Conservation (phyloP, 208 protist species). For the Crithidia acanthocephali region DNA sequence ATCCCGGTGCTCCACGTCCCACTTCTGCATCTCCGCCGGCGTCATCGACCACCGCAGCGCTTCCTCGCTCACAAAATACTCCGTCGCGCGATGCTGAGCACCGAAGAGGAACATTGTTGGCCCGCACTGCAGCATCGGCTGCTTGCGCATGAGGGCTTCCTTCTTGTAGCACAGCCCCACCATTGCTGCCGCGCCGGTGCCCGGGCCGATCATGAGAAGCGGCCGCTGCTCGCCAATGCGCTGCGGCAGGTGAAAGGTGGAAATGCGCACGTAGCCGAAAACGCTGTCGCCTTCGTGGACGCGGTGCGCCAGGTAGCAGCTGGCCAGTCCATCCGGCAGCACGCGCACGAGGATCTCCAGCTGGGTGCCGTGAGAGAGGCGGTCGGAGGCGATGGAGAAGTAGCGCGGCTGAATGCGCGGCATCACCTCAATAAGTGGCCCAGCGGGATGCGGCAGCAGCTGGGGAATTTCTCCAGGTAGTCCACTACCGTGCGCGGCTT, state of each 20-base stretch:
- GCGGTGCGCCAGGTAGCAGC: slow-evolving; percentile 72
- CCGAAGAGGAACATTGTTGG: slow-evolving; percentile 79
- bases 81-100: slow-evolving; percentile 41
- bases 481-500: slow-evolving; percentile 66
- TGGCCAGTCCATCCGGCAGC: slow-evolving; percentile 76
- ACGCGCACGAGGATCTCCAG: slow-evolving; percentile 89
- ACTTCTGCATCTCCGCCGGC: slow-evolving; percentile 32
- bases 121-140: slow-evolving; percentile 34
- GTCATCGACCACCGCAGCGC: slow-evolving; percentile 47
- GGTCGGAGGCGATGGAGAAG: slow-evolving; percentile 96
- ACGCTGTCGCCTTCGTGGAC: slow-evolving; percentile 41
- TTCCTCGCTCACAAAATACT: slow-evolving; percentile 75
- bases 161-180: slow-evolving; percentile 80
- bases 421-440: slow-evolving; percentile 89
- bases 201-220: slow-evolving; percentile 93
- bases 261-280: slow-evolving; percentile 87
- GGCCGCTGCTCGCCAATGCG: slow-evolving; percentile 47
- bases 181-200: slow-evolving; percentile 91
- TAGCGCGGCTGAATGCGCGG: slow-evolving; percentile 94
- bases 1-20: slow-evolving; percentile 35
- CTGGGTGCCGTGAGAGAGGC: slow-evolving; percentile 52
- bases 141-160: slow-evolving; percentile 57
- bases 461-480: slow-evolving; percentile 75
- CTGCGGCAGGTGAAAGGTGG: slow-evolving; percentile 85
- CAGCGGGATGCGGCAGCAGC: slow-evolving; percentile 60